phyloP scores from a whole-genome alignment of 2,329 filamentous ascomycete species.

The Pseudogymnoascus sp. region DNA sequence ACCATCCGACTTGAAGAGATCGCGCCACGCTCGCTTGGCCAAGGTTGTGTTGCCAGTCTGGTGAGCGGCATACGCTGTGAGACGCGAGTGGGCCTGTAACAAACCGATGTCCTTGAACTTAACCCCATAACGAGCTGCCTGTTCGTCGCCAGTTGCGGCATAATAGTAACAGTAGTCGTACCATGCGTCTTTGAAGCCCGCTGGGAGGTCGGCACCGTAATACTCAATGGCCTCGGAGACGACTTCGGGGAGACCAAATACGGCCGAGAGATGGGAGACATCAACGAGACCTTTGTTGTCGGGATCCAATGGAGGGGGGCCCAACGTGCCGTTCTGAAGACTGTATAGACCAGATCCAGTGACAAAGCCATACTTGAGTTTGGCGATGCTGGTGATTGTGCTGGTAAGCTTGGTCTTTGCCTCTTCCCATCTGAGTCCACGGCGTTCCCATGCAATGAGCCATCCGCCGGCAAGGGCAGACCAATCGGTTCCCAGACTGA shows the following conservation, averaged over 20 bases:
- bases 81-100: slow-evolving; percentile 47
- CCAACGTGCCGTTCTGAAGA: slow-evolving; percentile 38
- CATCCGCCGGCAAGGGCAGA: slow-evolving; percentile 46
- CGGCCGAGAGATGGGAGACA: slow-evolving; percentile 47
- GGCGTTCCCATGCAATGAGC: slow-evolving; percentile 52
- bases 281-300: slow-evolving; percentile 32
- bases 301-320: slow-evolving; percentile 43
- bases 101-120: slow-evolving; percentile 40
- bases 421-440: slow-evolving; percentile 43
- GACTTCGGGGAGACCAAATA: slow-evolving; percentile 51
- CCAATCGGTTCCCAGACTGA: slow-evolving; percentile 52
- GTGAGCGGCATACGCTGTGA: slow-evolving; percentile 45
- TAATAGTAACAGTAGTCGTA: slow-evolving; percentile 54
- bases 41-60: slow-evolving; percentile 37
- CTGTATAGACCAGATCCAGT: slow-evolving; percentile 47
- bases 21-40: slow-evolving; percentile 43
- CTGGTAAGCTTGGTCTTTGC: slow-evolving; percentile 40
- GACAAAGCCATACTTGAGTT: slow-evolving; percentile 49
- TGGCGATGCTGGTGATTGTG: slow-evolving; percentile 42
- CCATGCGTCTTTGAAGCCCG: slow-evolving; percentile 45
- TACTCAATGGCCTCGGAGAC: slow-evolving; percentile 46
- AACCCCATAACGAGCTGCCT: slow-evolving; percentile 42
- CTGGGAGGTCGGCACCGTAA: slow-evolving; percentile 36
- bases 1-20: slow-evolving; percentile 43
- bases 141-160: slow-evolving; percentile 39